A percentile compares a stretch with the other conserved stretches of the same genome.
phyloP scores from a whole-genome alignment of 2,329 filamentous ascomycete genomes.

The Alternaria postmessia region DNA sequence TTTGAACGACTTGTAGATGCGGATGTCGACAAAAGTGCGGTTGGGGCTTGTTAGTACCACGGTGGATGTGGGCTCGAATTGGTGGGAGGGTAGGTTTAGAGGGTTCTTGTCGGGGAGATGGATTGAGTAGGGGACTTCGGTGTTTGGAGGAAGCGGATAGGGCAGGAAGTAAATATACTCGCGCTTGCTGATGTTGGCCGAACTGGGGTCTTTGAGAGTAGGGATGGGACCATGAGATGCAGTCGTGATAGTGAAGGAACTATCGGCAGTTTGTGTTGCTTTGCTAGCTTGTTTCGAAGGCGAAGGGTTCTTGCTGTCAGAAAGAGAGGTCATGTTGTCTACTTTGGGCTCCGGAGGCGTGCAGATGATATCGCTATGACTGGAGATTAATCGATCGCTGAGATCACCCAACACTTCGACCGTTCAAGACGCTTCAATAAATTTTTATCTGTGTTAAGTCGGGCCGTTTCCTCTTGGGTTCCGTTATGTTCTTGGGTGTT shows the following conservation, averaged over 20 bases:
- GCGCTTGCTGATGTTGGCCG: constrained; percentile 46
- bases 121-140: constrained; percentile 40
- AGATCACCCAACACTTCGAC: background rate
- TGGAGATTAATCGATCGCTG: background rate
- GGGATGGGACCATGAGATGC: background rate
- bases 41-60: constrained; percentile 69
- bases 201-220: constrained; percentile 5
- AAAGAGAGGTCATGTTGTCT: constrained; percentile 8
- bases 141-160: constrained; percentile 34
- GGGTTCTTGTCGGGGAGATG: constrained; percentile 37
- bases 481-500: constrained; percentile 7
- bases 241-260: constrained; percentile 7
- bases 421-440: background rate
- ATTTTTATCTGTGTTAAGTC: background rate
- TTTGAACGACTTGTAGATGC: constrained; percentile 54
- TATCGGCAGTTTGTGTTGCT: background rate
- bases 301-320: background rate
- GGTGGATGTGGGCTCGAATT: constrained; percentile 68
- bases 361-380: constrained; percentile 9
- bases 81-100: constrained; percentile 26
- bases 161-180: constrained; percentile 68
- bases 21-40: constrained; percentile 68
- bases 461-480: background rate
- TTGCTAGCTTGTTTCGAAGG: background rate
- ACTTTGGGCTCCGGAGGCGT: constrained; percentile 6